phyloP scores from a whole-genome alignment of 2,329 filamentous ascomycete species.

The Ceratocystis papillata region DNA sequence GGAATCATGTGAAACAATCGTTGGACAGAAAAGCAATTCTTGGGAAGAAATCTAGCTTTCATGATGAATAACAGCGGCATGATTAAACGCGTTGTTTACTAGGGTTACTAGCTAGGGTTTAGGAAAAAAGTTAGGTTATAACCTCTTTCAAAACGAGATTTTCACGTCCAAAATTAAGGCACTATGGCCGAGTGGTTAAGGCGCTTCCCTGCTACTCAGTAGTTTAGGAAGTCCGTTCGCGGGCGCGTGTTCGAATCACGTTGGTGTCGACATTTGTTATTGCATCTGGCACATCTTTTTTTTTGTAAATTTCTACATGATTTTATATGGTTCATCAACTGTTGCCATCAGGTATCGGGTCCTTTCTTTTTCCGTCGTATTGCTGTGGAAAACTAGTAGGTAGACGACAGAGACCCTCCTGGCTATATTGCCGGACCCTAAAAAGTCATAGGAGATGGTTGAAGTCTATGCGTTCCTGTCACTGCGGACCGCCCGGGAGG shows the following conservation, averaged over 20 bases:
- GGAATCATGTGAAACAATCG: not conserved
- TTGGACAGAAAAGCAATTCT: too few species aligned
- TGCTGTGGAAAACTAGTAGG: too few species aligned
- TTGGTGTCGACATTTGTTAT: constrained; percentile 21
- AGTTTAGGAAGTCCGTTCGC: constrained; percentile 21
- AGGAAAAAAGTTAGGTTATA: accelerated
- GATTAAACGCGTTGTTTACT: not conserved
- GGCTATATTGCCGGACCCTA: too few species aligned
- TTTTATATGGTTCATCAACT: too few species aligned
- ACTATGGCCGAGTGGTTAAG: constrained; percentile 24
- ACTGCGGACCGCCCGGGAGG: too few species aligned
- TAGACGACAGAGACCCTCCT: too few species aligned
- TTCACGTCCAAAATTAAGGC: not conserved
- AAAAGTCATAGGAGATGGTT: too few species aligned
- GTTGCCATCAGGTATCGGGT: too few species aligned
- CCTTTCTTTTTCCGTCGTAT: too few species aligned
- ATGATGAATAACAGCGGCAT: too few species aligned
- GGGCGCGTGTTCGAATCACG: constrained; percentile 23
- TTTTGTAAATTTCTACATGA: not conserved
- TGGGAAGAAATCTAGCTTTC: too few species aligned
- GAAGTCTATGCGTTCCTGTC: too few species aligned
- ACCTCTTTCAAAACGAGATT: accelerated
- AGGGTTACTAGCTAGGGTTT: not conserved
- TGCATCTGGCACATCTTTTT: not conserved
- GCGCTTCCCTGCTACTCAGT: constrained; percentile 20